phyloP scores from a whole-genome alignment of 2,329 filamentous ascomycete genomes.

The Helotiales sp. region DNA sequence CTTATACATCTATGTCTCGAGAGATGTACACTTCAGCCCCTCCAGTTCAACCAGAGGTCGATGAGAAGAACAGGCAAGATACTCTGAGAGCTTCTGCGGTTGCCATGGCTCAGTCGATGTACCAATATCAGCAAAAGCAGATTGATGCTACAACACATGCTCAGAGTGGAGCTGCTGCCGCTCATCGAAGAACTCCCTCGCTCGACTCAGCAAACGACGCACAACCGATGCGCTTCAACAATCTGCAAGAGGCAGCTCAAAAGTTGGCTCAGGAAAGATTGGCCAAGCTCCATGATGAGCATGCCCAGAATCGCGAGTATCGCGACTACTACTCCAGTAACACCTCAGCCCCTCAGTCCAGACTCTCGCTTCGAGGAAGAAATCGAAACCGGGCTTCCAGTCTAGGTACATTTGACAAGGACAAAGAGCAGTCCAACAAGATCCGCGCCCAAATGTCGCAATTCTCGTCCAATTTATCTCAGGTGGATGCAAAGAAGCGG shows the following conservation, averaged over 20 bases:
- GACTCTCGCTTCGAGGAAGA: constrained; percentile 59
- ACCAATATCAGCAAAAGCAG: constrained; percentile 67
- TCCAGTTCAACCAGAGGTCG: constrained; percentile 70
- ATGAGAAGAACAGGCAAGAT: constrained; percentile 75
- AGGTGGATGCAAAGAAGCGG: constrained; percentile 75
- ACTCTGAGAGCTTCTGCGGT: constrained; percentile 81
- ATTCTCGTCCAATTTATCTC: constrained; percentile 69
- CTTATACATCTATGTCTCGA: constrained; percentile 69
- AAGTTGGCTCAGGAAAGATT: constrained; percentile 84
- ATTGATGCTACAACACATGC: constrained; percentile 43
- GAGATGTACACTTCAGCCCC: constrained; percentile 81
- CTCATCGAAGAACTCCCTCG: constrained; percentile 42
- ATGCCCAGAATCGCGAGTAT: constrained; percentile 65
- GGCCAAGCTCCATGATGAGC: constrained; percentile 77
- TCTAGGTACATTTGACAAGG: constrained; percentile 59
- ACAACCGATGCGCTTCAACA: constrained; percentile 60
- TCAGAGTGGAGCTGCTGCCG: constrained; percentile 39
- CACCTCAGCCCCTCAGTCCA: constrained; percentile 54
- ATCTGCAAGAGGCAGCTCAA: constrained; percentile 85
- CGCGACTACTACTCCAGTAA: constrained; percentile 86
- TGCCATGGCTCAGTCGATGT: constrained; percentile 90
- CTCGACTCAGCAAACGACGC: constrained; percentile 44
- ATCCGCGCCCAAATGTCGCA: constrained; percentile 82
- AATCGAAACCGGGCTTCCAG: constrained; percentile 69
- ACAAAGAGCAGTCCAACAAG: constrained; percentile 67